phyloP scores from a whole-genome alignment of 345 rosid species.

The Garcia nutans region DNA sequence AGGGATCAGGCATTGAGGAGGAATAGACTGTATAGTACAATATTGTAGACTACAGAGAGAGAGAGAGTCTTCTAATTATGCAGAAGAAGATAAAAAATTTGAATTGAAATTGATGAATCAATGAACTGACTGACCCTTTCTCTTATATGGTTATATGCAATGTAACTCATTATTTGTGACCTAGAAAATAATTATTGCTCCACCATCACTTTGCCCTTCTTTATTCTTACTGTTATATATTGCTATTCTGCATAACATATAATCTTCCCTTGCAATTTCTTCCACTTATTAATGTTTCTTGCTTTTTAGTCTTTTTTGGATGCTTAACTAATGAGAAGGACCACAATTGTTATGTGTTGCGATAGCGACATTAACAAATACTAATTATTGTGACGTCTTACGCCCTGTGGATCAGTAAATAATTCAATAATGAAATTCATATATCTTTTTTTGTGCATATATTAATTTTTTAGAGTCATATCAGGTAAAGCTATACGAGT shows the following conservation, averaged over 20 bases:
- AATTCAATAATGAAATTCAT: too few species aligned
- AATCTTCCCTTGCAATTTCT: neutral
- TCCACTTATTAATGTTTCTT: neutral
- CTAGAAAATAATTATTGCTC: conserved; percentile 9
- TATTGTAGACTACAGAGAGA: too few species aligned
- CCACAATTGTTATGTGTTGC: neutral
- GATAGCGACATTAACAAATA: neutral
- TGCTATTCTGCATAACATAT: neutral
- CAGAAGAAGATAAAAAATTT: neutral
- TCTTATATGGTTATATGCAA: conserved; percentile 8
- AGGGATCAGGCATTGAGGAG: too few species aligned
- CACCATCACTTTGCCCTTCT: neutral
- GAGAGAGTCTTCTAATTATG: neutral
- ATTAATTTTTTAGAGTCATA: too few species aligned
- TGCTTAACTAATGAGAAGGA: neutral
- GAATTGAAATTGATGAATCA: neutral
- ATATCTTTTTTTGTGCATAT: too few species aligned
- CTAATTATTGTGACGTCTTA: neutral
- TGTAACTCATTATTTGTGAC: conserved; percentile 15
- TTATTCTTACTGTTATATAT: too few species aligned
- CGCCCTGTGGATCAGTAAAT: too few species aligned
- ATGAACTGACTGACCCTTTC: conserved; percentile 7
- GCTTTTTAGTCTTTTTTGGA: neutral
- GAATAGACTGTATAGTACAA: too few species aligned
- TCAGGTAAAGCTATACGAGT: too few species aligned